These are phyloP conservation scores for Pseudozyma sp. DNA, from an alignment of 1,284 basidiomycete species.

Conservation along the genomic window DNA sequence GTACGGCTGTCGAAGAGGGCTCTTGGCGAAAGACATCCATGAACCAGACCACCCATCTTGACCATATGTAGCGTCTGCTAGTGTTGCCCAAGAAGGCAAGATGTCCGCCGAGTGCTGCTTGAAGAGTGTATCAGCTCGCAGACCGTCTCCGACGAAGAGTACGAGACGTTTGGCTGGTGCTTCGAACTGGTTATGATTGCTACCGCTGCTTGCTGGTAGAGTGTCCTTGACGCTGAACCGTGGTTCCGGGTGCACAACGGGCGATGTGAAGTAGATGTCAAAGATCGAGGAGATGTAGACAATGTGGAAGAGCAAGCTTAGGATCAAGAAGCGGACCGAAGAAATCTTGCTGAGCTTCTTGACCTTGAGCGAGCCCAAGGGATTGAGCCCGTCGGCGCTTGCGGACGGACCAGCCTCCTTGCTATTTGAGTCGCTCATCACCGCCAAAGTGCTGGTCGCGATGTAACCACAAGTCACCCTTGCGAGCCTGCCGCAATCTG, in stretches of 20 bases:
- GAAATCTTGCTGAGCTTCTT: conserved; percentile 68
- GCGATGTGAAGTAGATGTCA: conserved; percentile 85
- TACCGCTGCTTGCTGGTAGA: conserved; percentile 2
- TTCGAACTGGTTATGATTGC: conserved; percentile 12
- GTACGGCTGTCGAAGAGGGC: conserved; percentile 25
- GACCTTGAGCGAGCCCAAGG: neutral
- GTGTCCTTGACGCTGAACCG: conserved; percentile 47
- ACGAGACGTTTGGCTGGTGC: conserved; percentile 79
- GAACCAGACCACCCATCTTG: conserved; percentile 14
- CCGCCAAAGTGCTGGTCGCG: neutral
- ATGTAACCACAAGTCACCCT: no score
- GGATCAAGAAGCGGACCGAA: conserved; percentile 73
- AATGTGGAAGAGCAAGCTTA: conserved; percentile 59
- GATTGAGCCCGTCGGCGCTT: neutral
- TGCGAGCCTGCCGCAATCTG: no score
- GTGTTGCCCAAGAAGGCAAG: conserved; percentile 51
- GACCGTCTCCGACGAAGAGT: conserved; percentile 79
- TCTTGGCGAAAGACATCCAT: conserved; percentile 32
- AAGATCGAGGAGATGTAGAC: conserved; percentile 73
- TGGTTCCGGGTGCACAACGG: conserved; percentile 66
- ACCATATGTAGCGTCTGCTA: conserved; percentile 1
- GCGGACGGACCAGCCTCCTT: conserved; percentile 1
- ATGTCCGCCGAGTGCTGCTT: conserved; percentile 63
- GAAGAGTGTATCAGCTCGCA: conserved; percentile 85
- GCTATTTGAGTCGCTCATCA: conserved; percentile 13